Percentiles rank a stretch among this genome's conserved stretches.
Evolutionary conservation across 495 filamentous ascomycete genomes (phyloP).

Genomic region (Friedmanniomyces endolithicus): DNA sequence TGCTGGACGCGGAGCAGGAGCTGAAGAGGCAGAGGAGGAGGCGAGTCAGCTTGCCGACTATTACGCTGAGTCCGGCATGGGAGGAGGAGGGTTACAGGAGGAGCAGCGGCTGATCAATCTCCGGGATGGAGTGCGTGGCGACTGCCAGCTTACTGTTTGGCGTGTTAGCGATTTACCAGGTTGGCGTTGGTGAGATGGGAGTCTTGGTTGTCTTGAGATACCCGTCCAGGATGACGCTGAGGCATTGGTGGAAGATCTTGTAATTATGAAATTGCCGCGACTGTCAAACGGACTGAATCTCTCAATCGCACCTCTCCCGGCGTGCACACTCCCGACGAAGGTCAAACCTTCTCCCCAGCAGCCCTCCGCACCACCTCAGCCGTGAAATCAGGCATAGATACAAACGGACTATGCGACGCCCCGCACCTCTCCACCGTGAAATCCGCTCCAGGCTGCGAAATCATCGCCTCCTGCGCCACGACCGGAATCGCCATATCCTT

Average conservation of each 20-base stretch:
- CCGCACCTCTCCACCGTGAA: slow-evolving; percentile 11
- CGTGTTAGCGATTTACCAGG: neutral
- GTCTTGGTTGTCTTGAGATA: neutral
- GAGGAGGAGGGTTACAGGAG: neutral
- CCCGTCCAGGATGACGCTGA: neutral
- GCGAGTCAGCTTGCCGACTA: slow-evolving; percentile 6
- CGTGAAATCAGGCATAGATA: slow-evolving; percentile 14
- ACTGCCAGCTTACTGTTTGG: no score
- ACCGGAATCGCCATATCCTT: slow-evolving; percentile 33
- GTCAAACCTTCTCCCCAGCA: slow-evolving; percentile 8
- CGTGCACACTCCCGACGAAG: neutral
- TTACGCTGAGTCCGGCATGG: neutral
- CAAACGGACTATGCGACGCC: slow-evolving; percentile 10
- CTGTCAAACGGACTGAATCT: neutral
- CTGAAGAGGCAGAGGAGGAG: slow-evolving; percentile 29
- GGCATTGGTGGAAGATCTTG: neutral
- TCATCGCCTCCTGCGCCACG: slow-evolving; percentile 30
- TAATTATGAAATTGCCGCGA: neutral
- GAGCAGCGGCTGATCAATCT: neutral
- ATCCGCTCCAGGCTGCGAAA: slow-evolving; percentile 13
- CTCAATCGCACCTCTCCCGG: neutral
- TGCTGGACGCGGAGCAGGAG: slow-evolving; percentile 54
- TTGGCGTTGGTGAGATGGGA: neutral
- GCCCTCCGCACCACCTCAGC: slow-evolving; percentile 7
- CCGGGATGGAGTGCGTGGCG: no score